Evolutionary conservation across 2,329 filamentous ascomycete genomes (phyloP).

Genomic region (Ampelomyces quisqualis): DNA sequence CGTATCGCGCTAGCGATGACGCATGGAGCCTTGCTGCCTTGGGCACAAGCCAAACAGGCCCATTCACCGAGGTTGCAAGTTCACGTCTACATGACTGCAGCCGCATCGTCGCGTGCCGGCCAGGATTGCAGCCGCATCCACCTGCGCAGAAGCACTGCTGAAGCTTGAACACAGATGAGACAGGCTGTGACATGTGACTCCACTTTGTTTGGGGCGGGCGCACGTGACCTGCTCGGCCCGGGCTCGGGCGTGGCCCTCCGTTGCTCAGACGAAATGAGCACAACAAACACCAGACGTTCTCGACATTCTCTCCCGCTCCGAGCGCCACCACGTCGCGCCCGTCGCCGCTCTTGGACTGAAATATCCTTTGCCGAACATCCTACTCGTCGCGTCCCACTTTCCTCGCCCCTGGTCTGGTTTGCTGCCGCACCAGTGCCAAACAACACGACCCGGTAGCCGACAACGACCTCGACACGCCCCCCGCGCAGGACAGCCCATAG

Average conservation of each 20-base stretch:
- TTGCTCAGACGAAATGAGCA: constrained; percentile 26
- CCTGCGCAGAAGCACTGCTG: too few species aligned
- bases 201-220: not conserved
- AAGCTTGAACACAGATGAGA: too few species aligned
- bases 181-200: not conserved
- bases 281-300: constrained; percentile 14
- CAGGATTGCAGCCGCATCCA: too few species aligned
- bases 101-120: not conserved
- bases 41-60: constrained; percentile 32
- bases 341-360: constrained; percentile 19
- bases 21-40: constrained; percentile 15
- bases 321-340: constrained; percentile 20
- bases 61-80: not conserved
- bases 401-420: constrained; percentile 10
- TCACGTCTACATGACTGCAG: not conserved
- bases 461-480: constrained; percentile 4
- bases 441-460: constrained; percentile 14
- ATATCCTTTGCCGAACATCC: constrained; percentile 19
- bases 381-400: constrained; percentile 11
- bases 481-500: not conserved
- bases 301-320: constrained; percentile 28
- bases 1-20: constrained; percentile 37
- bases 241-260: constrained; percentile 8
- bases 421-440: constrained; percentile 14
- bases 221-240: constrained; percentile 1